phyloP scores from a whole-genome alignment of 768 basidiomycete species.

The Omphalotus guepiniiformis region DNA sequence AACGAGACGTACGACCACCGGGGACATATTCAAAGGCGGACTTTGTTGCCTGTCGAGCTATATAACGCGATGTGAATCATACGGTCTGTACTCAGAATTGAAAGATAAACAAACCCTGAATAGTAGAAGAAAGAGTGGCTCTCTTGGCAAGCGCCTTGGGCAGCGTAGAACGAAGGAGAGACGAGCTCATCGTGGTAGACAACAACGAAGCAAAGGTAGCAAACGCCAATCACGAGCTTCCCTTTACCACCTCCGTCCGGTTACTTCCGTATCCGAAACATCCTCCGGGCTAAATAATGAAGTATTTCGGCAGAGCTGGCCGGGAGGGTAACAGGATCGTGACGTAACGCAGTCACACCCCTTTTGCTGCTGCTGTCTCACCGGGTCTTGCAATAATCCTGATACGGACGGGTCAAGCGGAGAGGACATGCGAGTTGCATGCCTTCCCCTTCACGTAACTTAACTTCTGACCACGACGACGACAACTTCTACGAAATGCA shows the following conservation, averaged over 20 bases:
- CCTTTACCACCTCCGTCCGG: constrained; percentile 4
- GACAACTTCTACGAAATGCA: too few relatives aligned
- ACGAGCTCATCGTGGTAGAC: constrained; percentile 41
- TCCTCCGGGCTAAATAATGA: neutral
- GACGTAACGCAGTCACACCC: neutral
- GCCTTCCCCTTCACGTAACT: neutral
- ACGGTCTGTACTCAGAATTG: neutral
- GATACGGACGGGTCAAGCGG: neutral
- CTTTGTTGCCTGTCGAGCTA: constrained; percentile 7
- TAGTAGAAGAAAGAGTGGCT: constrained; percentile 32
- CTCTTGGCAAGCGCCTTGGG: constrained; percentile 41
- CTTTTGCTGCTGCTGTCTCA: neutral
- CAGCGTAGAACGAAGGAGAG: constrained; percentile 45
- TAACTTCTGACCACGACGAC: neutral
- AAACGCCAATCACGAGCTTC: constrained; percentile 10
- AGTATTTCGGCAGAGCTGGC: too few relatives aligned
- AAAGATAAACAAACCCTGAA: constrained; percentile 34
- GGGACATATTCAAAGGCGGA: constrained; percentile 49
- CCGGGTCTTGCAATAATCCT: neutral
- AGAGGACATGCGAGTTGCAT: constrained; percentile 5
- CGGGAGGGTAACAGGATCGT: too few relatives aligned
- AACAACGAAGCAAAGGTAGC: constrained; percentile 4
- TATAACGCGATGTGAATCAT: constrained; percentile 11
- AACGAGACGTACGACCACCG: constrained; percentile 58
- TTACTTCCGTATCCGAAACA: neutral